Base-by-base conservation (phyloP, 192 early-diverging fungal genomes). In the Obelidium mucronatum region DNA sequence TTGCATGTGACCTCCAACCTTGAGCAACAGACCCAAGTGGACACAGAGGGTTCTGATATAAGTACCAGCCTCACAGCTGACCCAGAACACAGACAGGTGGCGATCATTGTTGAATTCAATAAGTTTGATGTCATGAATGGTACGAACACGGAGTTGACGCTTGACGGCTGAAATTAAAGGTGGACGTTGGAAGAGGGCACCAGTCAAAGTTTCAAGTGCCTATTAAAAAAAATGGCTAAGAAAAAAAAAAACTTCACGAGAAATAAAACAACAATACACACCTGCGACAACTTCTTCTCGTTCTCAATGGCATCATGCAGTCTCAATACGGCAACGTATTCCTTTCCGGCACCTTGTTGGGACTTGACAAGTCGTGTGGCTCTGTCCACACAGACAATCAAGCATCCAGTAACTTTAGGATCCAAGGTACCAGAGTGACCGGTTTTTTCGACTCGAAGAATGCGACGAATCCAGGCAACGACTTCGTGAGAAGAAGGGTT, bases 401-500 rank as follows among this genome's bases (percentile, higher is more conserved):
- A 87, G 79, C 97, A 98, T 35, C 97, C 97, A 15, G 97, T 99
- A 28, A 99, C 97, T 82, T 99, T 99, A 67, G 97, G 97, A 87
- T 99, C 97, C 5, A 99, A 91, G 8, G 97, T 99, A 54, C 97
- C 97, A 79, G 91, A 93, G 90, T 99, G 97, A 34, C 97, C 97
- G 55, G 97, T 99, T 82, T 99, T 99, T 78, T 99, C 96, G 31
- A 95, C 95, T 66, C 94, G 91, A 61, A 99, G 90, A 69, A 99
- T 99, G 71, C 96, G 93, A 42, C 95, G 91, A 82, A 99, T 96
- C 97, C 97, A 99, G 66, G 97, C 97, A 62, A 99, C 97, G 30
- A 99, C 97, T 85, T 99, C 97, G 89, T 99, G 97, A 56, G 97
- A 99, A 63, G 96, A 98, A 63, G 97, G 97, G 88, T 99, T 99